Evolutionary conservation across 768 basidiomycete species (phyloP).

Genomic region (Tricholoma furcatifolium): DNA sequence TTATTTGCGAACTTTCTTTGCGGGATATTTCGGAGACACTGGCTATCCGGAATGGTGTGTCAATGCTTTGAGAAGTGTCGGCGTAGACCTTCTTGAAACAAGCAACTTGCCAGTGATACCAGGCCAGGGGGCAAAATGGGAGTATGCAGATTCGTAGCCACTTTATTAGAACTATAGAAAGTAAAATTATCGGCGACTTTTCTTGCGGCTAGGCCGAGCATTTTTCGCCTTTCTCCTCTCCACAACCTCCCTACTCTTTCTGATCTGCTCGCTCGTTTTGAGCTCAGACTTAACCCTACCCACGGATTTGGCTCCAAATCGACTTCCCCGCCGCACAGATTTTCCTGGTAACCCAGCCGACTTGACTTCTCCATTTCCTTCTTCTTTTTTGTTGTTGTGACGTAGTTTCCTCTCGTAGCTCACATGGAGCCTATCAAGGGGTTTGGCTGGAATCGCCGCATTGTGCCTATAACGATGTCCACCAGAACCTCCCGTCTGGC

Average conservation of each 20-base stretch:
- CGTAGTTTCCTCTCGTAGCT: constrained; percentile 76
- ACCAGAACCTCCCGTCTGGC: constrained; percentile 37
- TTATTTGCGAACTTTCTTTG: constrained; percentile 77
- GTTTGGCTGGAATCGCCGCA: constrained; percentile 62
- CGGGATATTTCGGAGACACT: constrained; percentile 68
- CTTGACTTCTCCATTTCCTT: constrained; percentile 23
- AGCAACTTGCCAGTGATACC: constrained; percentile 47
- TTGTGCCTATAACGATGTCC: constrained; percentile 76
- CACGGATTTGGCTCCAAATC: constrained; percentile 59
- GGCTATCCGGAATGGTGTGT: constrained; percentile 90
- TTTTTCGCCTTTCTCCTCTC: constrained; percentile 78
- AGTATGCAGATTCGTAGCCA: constrained; percentile 50
- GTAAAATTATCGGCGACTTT: constrained; percentile 39
- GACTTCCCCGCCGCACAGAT: constrained; percentile 36
- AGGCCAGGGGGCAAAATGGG: constrained; percentile 78
- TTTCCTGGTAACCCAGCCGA: constrained; percentile 18
- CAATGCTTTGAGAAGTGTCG: constrained; percentile 78
- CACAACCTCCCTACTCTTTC: constrained; percentile 63
- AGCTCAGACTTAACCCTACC: constrained; percentile 77
- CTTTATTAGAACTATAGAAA: too few relatives aligned
- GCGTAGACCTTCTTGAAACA: constrained; percentile 75
- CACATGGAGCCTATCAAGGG: constrained; percentile 69
- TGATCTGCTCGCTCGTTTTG: constrained; percentile 84
- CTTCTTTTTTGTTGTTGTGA: constrained; percentile 55
- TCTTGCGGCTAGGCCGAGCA: constrained; percentile 61